These are phyloP conservation scores for Pinus albicaulis DNA, from an alignment of 75 land plant species.

Conservation along the genomic window DNA sequence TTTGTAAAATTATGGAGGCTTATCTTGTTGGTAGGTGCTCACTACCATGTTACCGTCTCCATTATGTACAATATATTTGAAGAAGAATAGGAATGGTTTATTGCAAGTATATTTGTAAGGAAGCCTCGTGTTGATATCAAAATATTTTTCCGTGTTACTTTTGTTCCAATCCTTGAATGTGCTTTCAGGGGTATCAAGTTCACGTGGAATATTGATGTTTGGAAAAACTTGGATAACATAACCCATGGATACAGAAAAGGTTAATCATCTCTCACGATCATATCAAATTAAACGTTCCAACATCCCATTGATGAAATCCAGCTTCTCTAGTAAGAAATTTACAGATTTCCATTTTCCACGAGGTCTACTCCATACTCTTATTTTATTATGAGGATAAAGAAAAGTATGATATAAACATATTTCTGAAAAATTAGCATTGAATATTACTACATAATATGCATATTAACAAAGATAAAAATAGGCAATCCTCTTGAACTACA, in stretches of 20 bases:
- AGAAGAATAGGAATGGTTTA: constrained; percentile 25
- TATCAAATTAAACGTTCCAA: constrained; percentile 42
- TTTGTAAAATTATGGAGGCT: no score
- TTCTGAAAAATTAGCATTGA: no score
- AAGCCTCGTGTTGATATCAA: constrained; percentile 32
- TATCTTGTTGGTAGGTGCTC: constrained; percentile 21
- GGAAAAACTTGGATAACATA: constrained; percentile 45
- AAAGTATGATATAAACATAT: no score
- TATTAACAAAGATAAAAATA: no score
- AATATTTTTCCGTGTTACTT: constrained; percentile 18
- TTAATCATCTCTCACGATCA: constrained; percentile 17
- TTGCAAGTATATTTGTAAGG: constrained; percentile 14
- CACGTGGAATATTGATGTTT: constrained; percentile 25
- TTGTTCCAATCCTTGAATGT: constrained; percentile 39
- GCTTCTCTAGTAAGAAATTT: no score
- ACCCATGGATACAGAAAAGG: constrained; percentile 37
- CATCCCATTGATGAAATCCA: no score
- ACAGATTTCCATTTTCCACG: no score
- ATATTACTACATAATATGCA: no score
- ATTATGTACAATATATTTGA: constrained; percentile 15
- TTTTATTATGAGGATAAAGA: no score
- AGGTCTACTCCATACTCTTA: no score
- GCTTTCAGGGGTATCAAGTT: constrained; percentile 20
- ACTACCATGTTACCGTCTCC: constrained; percentile 9
- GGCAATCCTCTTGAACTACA: no score